Percentiles rank a stretch among this genome's conserved stretches.
Evolutionary conservation across 1,284 basidiomycete genomes (phyloP).

Genomic region (Cutaneotrichosporon daszewskae): DNA sequence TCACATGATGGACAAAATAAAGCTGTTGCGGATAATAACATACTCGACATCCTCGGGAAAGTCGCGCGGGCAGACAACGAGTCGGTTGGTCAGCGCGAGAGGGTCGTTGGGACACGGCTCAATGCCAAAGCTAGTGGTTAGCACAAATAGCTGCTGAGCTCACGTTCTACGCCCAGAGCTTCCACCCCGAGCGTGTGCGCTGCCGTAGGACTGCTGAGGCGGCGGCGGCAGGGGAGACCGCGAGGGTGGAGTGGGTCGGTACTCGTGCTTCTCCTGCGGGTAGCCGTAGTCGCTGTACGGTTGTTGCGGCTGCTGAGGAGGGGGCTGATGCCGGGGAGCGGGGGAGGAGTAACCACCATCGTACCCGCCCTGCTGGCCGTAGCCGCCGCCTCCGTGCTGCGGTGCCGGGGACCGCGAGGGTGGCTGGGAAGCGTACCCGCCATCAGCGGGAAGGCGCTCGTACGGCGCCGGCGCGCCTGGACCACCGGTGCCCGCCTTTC

Average conservation of each 20-base stretch:
- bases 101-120: conserved; percentile 49
- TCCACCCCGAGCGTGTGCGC: conserved; percentile 6
- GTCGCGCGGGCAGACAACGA: conserved; percentile 70
- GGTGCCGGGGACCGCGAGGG: conserved; percentile 20
- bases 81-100: conserved; percentile 71
- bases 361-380: conserved; percentile 6
- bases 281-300: conserved; percentile 6
- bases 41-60: conserved; percentile 63
- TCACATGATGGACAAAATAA: conserved; percentile 59
- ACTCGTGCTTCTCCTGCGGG: conserved; percentile 17
- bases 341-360: conserved; percentile 4
- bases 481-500: conserved; percentile 19
- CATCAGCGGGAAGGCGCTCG: conserved; percentile 35
- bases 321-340: conserved; percentile 4
- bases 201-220: conserved; percentile 4
- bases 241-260: conserved; percentile 1
- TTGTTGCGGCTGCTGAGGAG: not conserved
- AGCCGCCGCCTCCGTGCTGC: conserved; percentile 15
- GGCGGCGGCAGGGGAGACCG: conserved; percentile 7
- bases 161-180: conserved; percentile 31
- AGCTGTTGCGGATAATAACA: conserved; percentile 65
- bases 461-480: conserved; percentile 25
- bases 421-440: conserved; percentile 13
- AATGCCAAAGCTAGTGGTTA: conserved; percentile 31
- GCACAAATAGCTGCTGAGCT: conserved; percentile 7